A percentile compares a stretch with the other conserved stretches of the same genome.
Conservation (phyloP, 2,329 filamentous ascomycete species). For the Penicillium rolfsii region DNA sequence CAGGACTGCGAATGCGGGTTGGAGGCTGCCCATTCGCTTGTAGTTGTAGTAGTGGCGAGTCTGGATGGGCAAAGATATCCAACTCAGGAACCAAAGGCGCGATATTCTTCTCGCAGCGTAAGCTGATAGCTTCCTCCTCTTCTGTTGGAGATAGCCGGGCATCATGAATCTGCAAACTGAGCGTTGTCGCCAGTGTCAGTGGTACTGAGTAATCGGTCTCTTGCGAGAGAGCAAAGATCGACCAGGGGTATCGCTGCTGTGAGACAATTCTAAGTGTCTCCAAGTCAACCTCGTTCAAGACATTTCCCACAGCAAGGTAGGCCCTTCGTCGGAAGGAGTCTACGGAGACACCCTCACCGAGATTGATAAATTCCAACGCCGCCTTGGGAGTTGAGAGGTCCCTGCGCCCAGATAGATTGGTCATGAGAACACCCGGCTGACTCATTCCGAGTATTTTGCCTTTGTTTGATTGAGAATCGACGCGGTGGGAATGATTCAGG, state of each 20-base stretch:
- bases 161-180: slow-evolving; percentile 82
- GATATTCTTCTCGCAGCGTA: slow-evolving; percentile 39
- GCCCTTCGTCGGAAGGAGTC: slow-evolving; percentile 69
- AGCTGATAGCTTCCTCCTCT: slow-evolving; percentile 40
- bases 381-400: slow-evolving; percentile 34
- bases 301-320: slow-evolving; percentile 78
- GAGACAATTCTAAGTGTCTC: slow-evolving; percentile 70
- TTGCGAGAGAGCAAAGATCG: slow-evolving; percentile 78
- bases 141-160: slow-evolving; percentile 55
- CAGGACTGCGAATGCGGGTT: slow-evolving; percentile 43
- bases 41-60: slow-evolving; percentile 38
- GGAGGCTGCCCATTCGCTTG: slow-evolving; percentile 41
- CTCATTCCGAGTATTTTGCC: slow-evolving; percentile 67
- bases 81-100: slow-evolving; percentile 33
- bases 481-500: slow-evolving; percentile 52
- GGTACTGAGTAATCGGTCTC: slow-evolving; percentile 68
- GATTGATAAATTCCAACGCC: slow-evolving; percentile 47
- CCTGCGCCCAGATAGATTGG: slow-evolving; percentile 68
- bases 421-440: slow-evolving; percentile 66
- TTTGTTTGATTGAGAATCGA: slow-evolving; percentile 46
- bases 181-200: slow-evolving; percentile 80
- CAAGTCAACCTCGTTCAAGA: slow-evolving; percentile 81
- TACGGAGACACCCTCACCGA: slow-evolving; percentile 82
- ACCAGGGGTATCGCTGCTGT: slow-evolving; percentile 74
- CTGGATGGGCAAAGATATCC: slow-evolving; percentile 37